phyloP scores from a whole-genome alignment of 1,284 basidiomycete genomes.

The Ganoderma meredithae region DNA sequence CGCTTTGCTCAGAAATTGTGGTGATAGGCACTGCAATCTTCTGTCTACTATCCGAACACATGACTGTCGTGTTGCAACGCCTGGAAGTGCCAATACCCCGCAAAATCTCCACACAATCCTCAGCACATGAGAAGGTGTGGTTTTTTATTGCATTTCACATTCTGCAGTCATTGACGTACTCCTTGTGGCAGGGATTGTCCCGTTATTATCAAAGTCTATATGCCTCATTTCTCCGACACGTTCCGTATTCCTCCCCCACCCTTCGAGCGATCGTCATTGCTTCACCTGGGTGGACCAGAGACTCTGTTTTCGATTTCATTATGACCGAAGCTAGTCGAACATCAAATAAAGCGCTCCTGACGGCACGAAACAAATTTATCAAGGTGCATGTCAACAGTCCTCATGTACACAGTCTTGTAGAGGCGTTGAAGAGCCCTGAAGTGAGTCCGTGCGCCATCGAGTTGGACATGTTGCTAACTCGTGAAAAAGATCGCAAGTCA shows the following conservation, averaged over 20 bases:
- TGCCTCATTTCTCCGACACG: constrained; percentile 88
- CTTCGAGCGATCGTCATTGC: constrained; percentile 95
- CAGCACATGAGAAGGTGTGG: constrained; percentile 79
- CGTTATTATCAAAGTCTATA: constrained; percentile 90
- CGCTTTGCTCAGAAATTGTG: neutral
- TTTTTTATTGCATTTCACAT: neutral
- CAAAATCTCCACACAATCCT: constrained; percentile 85
- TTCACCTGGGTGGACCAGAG: constrained; percentile 95
- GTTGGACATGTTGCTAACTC: constrained; percentile 13
- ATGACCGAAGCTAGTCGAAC: constrained; percentile 82
- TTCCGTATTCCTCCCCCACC: constrained; percentile 78
- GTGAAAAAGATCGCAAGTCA: constrained; percentile 66
- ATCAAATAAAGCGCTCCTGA: constrained; percentile 85
- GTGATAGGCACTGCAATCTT: constrained; percentile 85
- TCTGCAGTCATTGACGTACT: constrained; percentile 1
- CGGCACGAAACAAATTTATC: constrained; percentile 84
- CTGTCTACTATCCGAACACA: constrained; percentile 95
- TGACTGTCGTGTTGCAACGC: constrained; percentile 94
- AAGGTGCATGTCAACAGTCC: constrained; percentile 93
- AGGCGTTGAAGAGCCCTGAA: constrained; percentile 94
- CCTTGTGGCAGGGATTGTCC: constrained; percentile 57
- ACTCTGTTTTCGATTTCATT: constrained; percentile 89
- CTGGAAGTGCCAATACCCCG: constrained; percentile 92
- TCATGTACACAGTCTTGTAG: constrained; percentile 95
- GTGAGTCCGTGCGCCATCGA: constrained; percentile 49